Base-by-base conservation (phyloP, 441 rosid species). In the Mallotus repandus region DNA sequence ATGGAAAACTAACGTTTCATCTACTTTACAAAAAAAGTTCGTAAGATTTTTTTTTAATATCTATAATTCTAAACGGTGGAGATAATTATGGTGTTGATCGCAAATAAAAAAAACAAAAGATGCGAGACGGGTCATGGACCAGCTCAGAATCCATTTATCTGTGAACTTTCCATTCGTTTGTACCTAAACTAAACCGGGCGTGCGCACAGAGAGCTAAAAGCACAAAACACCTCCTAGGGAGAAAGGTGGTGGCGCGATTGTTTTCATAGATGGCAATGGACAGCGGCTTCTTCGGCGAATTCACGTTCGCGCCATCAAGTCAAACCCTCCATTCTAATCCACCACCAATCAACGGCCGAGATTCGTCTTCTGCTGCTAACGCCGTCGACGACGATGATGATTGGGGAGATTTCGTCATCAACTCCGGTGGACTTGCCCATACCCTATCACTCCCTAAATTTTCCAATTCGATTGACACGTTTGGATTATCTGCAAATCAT, bases 321-420 rank as follows among this genome's bases (percentile, higher is more conserved):
- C 58, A 16, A 19, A 52, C 71, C 61, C 60, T 60, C 71, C 50
- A 41, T 79, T 69, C 80, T 66, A 66, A 74, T 70, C 52, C 59
- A 19, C 57, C 49, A 46, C 72, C 72, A 25, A 32, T 66, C 79
- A 86, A 70, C 81, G 91, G 82, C 66, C 82, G 70, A 6, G 79
- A 80, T 84, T 78, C 75, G 75, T 70, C 78, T 73, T 55, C 52
- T 54, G 35, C 14, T 16, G 16, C 18, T 29, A 29, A 29, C 32
- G 32, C 3, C 32, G 32, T 29, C 53, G 32, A 18, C 68, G 84
- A 76, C 9, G 96, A 83, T 18, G 87, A 85, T 45, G 86, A 85
- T 69, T 94, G 98, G 98, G 89, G 94, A 71, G 98, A 91, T 67
- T 94, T 92, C 79, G 81, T 88, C 63, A 68, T 77, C 41, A 29